Percentiles rank a stretch among this genome's conserved stretches.
Conservation (phyloP, 495 filamentous ascomycete species). For the Hypoxylon fuscum region DNA sequence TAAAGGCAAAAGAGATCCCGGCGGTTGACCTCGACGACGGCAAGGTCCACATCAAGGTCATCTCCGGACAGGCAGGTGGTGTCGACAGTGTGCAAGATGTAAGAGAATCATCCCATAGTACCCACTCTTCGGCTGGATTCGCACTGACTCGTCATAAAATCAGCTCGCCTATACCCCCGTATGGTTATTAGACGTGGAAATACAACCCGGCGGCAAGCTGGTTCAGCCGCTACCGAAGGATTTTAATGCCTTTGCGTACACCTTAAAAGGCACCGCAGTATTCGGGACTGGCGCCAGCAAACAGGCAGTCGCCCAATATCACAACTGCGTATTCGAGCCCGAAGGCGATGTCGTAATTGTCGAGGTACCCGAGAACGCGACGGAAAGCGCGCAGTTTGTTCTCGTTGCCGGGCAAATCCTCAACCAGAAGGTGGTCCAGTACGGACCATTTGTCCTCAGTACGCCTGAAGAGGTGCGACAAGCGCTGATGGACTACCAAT, state of each 20-base stretch:
- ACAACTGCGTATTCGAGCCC: conserved; percentile 91
- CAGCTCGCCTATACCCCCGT: conserved; percentile 95
- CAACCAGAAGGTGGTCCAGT: conserved; percentile 93
- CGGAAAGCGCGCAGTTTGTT: conserved; percentile 73
- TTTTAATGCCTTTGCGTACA: conserved; percentile 94
- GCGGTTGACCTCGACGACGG: conserved; percentile 70
- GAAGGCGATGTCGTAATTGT: conserved; percentile 77
- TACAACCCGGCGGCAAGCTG: conserved; percentile 79
- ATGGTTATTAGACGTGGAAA: conserved; percentile 88
- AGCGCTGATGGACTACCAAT: conserved; percentile 89
- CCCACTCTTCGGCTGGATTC: no score
- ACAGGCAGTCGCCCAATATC: conserved; percentile 70
- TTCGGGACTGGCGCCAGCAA: conserved; percentile 70
- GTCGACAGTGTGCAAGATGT: conserved; percentile 87
- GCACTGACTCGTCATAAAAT: no score
- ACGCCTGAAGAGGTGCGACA: conserved; percentile 87
- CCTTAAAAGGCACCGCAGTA: conserved; percentile 71
- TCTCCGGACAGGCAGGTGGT: conserved; percentile 82
- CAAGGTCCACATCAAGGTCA: conserved; percentile 85
- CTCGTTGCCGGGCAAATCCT: conserved; percentile 86
- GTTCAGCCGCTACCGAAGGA: conserved; percentile 77
- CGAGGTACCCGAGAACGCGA: conserved; percentile 73
- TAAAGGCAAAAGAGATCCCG: conserved; percentile 81
- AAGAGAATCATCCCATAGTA: no score
- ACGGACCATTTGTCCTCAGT: conserved; percentile 92